These are phyloP conservation scores for Diaporthe longicolla DNA, from an alignment of 2,329 filamentous ascomycete species.

Conservation along the genomic window DNA sequence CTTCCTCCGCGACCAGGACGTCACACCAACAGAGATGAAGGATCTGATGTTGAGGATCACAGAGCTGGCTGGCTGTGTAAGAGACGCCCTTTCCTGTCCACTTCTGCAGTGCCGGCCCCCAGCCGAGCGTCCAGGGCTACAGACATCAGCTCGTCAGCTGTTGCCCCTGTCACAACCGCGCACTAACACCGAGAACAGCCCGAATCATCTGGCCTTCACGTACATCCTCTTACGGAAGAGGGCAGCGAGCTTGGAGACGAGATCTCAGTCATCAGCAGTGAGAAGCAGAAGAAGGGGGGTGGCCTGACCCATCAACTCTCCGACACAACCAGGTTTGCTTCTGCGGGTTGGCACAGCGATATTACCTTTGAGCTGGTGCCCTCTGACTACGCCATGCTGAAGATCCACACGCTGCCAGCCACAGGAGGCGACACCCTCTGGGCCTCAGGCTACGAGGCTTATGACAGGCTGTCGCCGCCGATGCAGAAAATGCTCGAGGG, in stretches of 20 bases:
- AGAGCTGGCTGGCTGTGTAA: conserved; percentile 57
- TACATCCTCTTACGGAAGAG: conserved; percentile 68
- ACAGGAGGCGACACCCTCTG: conserved; percentile 64
- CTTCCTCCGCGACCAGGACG: conserved; percentile 64
- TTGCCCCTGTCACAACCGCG: no score
- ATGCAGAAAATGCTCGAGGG: conserved; percentile 63
- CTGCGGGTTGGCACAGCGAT: conserved; percentile 50
- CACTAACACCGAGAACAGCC: conserved; percentile 51
- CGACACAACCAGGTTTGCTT: conserved; percentile 63
- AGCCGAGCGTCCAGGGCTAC: background rate
- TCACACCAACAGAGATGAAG: conserved; percentile 60
- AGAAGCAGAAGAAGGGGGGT: conserved; percentile 68
- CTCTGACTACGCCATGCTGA: conserved; percentile 62
- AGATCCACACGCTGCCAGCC: conserved; percentile 58
- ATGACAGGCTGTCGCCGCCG: conserved; percentile 65
- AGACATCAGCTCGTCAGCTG: background rate
- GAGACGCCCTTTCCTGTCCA: conserved; percentile 28
- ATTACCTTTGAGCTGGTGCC: conserved; percentile 62
- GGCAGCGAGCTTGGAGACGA: conserved; percentile 67
- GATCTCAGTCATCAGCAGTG: conserved; percentile 69
- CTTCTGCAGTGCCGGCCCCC: background rate
- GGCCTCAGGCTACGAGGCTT: conserved; percentile 67
- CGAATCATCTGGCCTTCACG: conserved; percentile 64
- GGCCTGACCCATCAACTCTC: conserved; percentile 65
- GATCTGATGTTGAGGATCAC: conserved; percentile 61